Percentiles rank a stretch among this genome's conserved stretches.
Conservation (phyloP, 371 early-diverging fungal species). For the Amoeboaphelidium occidentale region DNA sequence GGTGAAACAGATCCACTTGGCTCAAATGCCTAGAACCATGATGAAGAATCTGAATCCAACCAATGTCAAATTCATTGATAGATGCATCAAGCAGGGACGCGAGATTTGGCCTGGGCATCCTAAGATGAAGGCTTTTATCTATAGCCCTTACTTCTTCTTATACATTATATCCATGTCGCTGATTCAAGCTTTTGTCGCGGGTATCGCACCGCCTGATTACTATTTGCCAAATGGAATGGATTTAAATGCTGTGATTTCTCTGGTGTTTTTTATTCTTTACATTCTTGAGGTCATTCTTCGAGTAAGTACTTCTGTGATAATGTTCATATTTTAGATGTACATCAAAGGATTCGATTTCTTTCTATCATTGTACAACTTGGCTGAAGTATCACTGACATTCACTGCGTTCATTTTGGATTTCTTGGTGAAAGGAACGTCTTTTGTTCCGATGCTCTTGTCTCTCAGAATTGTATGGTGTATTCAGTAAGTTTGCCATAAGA, state of each 20-base stretch:
- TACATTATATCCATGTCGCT: neutral
- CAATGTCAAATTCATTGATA: too few relatives aligned
- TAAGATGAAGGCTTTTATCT: neutral
- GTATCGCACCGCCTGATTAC: neutral
- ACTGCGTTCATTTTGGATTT: neutral
- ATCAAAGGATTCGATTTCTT: neutral
- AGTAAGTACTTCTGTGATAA: too few relatives aligned
- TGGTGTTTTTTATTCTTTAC: neutral
- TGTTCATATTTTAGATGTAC: neutral
- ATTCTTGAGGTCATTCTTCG: neutral
- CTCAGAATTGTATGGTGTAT: neutral
- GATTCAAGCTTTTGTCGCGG: neutral
- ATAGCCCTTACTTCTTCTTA: neutral
- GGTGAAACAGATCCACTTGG: too few relatives aligned
- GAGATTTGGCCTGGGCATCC: neutral
- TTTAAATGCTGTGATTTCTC: neutral
- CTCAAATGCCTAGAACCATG: too few relatives aligned
- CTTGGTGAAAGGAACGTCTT: neutral
- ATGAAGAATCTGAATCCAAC: too few relatives aligned
- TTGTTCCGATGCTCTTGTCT: neutral
- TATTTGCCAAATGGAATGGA: neutral
- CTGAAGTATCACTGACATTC: neutral
- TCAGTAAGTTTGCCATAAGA: too few relatives aligned
- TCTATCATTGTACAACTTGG: neutral
- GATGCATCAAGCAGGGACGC: too few relatives aligned